Evolutionary conservation across 495 filamentous ascomycete genomes (phyloP), one percentile per base, ranked within the genome.

Genomic region (Saxophila tyrrhenica): DNA sequence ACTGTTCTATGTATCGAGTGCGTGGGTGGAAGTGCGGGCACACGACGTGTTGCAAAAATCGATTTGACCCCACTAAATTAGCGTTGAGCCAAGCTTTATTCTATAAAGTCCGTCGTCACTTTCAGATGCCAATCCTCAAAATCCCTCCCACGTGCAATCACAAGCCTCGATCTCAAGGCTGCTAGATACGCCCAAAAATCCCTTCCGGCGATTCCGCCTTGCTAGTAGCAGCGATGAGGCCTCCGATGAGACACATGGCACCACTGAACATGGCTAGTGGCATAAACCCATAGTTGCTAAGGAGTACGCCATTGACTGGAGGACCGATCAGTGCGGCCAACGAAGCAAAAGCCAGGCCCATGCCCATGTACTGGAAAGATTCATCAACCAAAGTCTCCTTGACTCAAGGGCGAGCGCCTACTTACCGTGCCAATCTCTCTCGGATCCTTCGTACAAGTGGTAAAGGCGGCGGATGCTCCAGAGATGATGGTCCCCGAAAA

Each of bases 401-500:
- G 29, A 7, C 29, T 35, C 29, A 5, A 35, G 7, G 29, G 7
- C 29, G 29, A 35, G 7, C 7, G 7, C 29, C 7, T 35, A 35
- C 29, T 35, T 35, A 35, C 29, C 7, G 29, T 35, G 29, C 29
- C 29, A 13, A 35, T 35, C 7, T 35, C 29, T 35, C 29, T 5
- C 13, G 29, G 29, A 13, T 35, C 29, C 29, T 35, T 35, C 5
- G 29, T 13, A 35, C 29, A 35, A 7, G 13, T 35, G 5, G 29
- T 35, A 13, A 35, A 35, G 29, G 29, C 29, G 7, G 29, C 29
- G 7, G 29, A 35, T 35, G 29, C 29, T 13, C 29, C 29, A 13
- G 29, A 35, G 29, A 35, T 35, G 29, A 35, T 78, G n/a, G 75
- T 77, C 2, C 82, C 82, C 42, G 75, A 79, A 0, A 76, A 72